These are phyloP conservation scores for Rhazya stricta DNA, from an alignment of 257 asterid genomes.

Conservation along the genomic window DNA sequence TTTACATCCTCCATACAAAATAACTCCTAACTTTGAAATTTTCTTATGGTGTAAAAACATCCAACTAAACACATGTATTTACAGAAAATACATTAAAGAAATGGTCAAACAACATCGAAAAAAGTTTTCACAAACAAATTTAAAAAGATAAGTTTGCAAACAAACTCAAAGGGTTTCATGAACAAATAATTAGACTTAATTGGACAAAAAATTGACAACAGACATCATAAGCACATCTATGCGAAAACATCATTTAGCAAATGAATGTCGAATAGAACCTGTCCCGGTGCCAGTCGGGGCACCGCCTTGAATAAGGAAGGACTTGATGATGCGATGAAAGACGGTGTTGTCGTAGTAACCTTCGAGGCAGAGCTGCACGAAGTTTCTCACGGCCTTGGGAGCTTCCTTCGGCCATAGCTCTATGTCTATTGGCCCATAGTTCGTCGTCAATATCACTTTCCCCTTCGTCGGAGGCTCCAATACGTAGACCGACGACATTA, in stretches of 20 bases:
- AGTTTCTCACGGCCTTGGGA: slow-evolving; percentile 92
- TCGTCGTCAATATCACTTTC: slow-evolving; percentile 71
- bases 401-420: slow-evolving; percentile 99
- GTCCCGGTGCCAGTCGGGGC: slow-evolving; percentile 78
- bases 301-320: slow-evolving; percentile 83
- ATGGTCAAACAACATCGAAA: not conserved
- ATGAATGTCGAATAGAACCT: slow-evolving; percentile 38
- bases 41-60: no score
- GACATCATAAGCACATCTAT: no score
- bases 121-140: not conserved
- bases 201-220: not conserved
- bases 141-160: not conserved
- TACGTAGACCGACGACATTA: slow-evolving; percentile 86
- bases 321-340: slow-evolving; percentile 80
- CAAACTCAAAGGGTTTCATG: not conserved
- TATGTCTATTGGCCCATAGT: slow-evolving; percentile 82
- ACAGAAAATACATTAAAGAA: not conserved
- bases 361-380: slow-evolving; percentile 93
- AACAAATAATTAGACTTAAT: not conserved
- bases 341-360: slow-evolving; percentile 74
- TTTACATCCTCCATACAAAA: not conserved
- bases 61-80: not conserved
- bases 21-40: not conserved
- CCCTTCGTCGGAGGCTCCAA: slow-evolving; percentile 99
- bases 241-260: not conserved